These are phyloP conservation scores for Sophora flavescens DNA, from an alignment of 306 rosid genomes.

Conservation along the genomic window DNA sequence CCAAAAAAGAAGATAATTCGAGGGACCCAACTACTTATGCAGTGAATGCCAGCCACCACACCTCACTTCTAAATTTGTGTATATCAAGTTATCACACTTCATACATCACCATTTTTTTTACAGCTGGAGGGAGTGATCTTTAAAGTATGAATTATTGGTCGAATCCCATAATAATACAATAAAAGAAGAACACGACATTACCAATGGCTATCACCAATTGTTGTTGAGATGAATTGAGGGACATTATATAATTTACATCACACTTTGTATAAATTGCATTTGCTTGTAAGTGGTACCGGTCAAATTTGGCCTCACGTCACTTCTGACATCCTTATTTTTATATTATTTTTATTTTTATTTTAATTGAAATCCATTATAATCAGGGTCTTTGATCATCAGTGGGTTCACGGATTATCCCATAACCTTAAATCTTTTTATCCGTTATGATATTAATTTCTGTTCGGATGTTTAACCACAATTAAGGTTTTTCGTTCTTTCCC, in stretches of 20 bases:
- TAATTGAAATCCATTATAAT: too few relatives aligned
- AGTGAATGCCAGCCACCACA: slow-evolving; percentile 37
- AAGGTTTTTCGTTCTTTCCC: too few relatives aligned
- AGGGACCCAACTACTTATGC: slow-evolving; percentile 43
- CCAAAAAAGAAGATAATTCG: slow-evolving; percentile 23
- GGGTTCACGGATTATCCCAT: too few relatives aligned
- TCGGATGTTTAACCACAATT: too few relatives aligned
- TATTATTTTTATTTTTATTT: too few relatives aligned
- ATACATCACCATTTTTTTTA: slow-evolving; percentile 51
- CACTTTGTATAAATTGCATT: background rate
- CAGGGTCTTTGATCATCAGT: too few relatives aligned
- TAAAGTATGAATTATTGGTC: slow-evolving; percentile 60
- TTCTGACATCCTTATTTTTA: too few relatives aligned
- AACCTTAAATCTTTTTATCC: too few relatives aligned
- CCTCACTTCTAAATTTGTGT: background rate
- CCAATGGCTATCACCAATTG: slow-evolving; percentile 42
- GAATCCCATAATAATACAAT: slow-evolving; percentile 36
- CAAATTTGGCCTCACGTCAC: slow-evolving; percentile 23
- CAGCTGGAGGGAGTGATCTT: slow-evolving; percentile 65
- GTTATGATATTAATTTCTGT: too few relatives aligned
- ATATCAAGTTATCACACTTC: slow-evolving; percentile 41
- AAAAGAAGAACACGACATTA: slow-evolving; percentile 45
- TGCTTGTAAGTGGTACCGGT: background rate
- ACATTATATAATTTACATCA: slow-evolving; percentile 24
- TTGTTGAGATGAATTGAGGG: slow-evolving; percentile 18